Percentiles rank a stretch among this genome's conserved stretches.
phyloP scores from a whole-genome alignment of 2,329 filamentous ascomycete genomes.

The Epichloe gansuensis region DNA sequence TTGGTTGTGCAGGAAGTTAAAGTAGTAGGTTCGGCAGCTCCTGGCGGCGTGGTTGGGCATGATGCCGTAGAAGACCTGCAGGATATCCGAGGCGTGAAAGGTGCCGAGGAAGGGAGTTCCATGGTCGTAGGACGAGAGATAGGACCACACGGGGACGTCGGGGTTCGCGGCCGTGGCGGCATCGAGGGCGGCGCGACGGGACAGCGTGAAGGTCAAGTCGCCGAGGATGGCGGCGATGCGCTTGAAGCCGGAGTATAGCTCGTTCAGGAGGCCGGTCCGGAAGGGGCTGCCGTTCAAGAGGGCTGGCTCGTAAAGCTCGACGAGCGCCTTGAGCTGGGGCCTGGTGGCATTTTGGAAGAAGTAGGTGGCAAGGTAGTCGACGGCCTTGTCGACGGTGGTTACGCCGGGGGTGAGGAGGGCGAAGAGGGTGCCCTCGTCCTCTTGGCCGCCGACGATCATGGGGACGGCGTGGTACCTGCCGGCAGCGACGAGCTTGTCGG shows the following conservation, averaged over 20 bases:
- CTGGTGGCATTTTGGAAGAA: conserved; percentile 48
- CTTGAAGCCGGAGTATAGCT: conserved; percentile 66
- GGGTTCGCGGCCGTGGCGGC: conserved; percentile 34
- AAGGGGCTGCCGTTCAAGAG: conserved; percentile 55
- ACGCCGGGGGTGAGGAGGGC: conserved; percentile 21
- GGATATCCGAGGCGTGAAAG: conserved; percentile 58
- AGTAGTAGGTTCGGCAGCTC: conserved; percentile 56
- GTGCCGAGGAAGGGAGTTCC: conserved; percentile 63
- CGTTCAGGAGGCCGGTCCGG: conserved; percentile 55
- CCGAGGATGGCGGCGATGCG: conserved; percentile 64
- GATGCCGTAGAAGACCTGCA: conserved; percentile 57
- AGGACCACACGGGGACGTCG: conserved; percentile 58
- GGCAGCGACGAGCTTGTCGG: conserved; percentile 28
- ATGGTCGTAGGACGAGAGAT: conserved; percentile 60
- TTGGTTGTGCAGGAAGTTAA: conserved; percentile 57
- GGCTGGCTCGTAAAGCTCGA: conserved; percentile 49
- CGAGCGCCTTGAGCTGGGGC: conserved; percentile 39
- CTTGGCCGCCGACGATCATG: conserved; percentile 3
- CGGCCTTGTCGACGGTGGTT: conserved; percentile 44
- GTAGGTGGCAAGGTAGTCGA: conserved; percentile 45
- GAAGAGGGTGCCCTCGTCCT: conserved; percentile 3
- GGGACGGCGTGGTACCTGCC: conserved; percentile 41
- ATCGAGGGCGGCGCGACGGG: conserved; percentile 52
- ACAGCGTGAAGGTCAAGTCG: conserved; percentile 63
- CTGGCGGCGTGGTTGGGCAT: conserved; percentile 48